These are phyloP conservation scores for Leccinum ochraceum DNA, from an alignment of 768 basidiomycete species.

Conservation along the genomic window DNA sequence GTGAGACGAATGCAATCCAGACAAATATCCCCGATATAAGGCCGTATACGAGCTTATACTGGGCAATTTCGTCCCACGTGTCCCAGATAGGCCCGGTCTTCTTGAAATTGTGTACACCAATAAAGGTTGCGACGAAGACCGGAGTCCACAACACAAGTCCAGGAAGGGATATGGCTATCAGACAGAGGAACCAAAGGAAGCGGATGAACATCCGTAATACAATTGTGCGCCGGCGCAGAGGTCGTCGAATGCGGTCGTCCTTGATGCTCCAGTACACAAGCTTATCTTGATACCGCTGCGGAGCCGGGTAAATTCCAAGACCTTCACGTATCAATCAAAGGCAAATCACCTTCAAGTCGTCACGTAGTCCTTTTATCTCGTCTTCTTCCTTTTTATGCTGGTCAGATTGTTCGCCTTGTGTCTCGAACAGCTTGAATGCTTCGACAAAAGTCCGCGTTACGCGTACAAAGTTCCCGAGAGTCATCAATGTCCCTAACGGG, in stretches of 20 bases:
- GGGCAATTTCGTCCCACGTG: conserved; percentile 88
- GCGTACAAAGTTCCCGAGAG: conserved; percentile 81
- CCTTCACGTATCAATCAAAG: background rate
- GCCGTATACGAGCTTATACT: conserved; percentile 86
- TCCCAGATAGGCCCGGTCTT: conserved; percentile 82
- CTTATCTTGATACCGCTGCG: conserved; percentile 72
- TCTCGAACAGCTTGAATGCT: conserved; percentile 56
- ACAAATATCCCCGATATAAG: conserved; percentile 71
- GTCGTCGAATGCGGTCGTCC: conserved; percentile 80
- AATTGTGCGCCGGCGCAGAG: conserved; percentile 54
- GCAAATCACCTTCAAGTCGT: conserved; percentile 59
- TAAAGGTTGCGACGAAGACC: conserved; percentile 68
- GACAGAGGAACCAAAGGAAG: conserved; percentile 58
- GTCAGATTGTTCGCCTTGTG: conserved; percentile 26
- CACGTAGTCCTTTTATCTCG: conserved; percentile 38
- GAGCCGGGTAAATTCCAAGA: conserved; percentile 2
- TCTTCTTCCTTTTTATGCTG: conserved; percentile 27
- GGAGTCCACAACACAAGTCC: conserved; percentile 85
- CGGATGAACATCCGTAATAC: conserved; percentile 67
- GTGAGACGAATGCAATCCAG: conserved; percentile 52
- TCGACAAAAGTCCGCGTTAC: conserved; percentile 75
- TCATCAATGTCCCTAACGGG: conserved; percentile 85
- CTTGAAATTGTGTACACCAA: conserved; percentile 74
- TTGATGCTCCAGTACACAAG: conserved; percentile 71
- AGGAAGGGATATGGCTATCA: conserved; percentile 67